Conservation (phyloP, 2,329 filamentous ascomycete genomes). For the Aureobasidium zeae region DNA sequence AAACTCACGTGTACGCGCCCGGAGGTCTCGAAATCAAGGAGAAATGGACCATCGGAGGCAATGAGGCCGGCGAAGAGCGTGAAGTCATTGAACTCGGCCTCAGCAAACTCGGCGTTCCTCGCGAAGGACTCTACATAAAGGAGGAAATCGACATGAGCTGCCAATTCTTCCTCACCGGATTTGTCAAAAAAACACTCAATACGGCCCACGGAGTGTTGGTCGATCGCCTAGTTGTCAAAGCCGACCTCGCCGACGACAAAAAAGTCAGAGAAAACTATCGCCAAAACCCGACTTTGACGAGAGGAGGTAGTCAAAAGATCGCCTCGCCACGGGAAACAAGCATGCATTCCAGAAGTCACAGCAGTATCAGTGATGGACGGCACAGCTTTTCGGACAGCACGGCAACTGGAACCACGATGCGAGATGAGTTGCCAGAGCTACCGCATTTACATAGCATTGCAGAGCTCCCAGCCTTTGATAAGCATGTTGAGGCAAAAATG, state of each 20-base stretch:
- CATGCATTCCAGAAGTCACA: constrained; percentile 1
- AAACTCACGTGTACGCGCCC: constrained; percentile 78
- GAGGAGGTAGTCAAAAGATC: background rate
- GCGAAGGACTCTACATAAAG: constrained; percentile 65
- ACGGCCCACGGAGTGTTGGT: constrained; percentile 65
- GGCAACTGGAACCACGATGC: background rate
- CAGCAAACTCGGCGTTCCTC: constrained; percentile 45
- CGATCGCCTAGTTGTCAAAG: constrained; percentile 32
- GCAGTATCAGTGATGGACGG: constrained; percentile 7
- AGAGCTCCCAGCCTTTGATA: background rate
- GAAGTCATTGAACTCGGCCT: constrained; percentile 51
- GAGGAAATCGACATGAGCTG: constrained; percentile 80
- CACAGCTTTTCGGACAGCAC: constrained; percentile 2
- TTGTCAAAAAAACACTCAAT: constrained; percentile 75
- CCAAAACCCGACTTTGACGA: background rate
- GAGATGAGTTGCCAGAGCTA: background rate
- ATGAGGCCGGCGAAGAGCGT: constrained; percentile 58
- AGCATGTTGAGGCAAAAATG: background rate
- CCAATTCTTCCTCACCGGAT: constrained; percentile 63
- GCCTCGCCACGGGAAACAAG: background rate
- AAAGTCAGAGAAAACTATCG: constrained; percentile 13
- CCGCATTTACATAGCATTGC: constrained; percentile 4
- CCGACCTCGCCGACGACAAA: constrained; percentile 18
- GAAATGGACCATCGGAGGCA: constrained; percentile 68
- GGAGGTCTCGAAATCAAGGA: constrained; percentile 70